Conservation (phyloP, 202 grass and related monocot species). For the Digitaria exilis region DNA sequence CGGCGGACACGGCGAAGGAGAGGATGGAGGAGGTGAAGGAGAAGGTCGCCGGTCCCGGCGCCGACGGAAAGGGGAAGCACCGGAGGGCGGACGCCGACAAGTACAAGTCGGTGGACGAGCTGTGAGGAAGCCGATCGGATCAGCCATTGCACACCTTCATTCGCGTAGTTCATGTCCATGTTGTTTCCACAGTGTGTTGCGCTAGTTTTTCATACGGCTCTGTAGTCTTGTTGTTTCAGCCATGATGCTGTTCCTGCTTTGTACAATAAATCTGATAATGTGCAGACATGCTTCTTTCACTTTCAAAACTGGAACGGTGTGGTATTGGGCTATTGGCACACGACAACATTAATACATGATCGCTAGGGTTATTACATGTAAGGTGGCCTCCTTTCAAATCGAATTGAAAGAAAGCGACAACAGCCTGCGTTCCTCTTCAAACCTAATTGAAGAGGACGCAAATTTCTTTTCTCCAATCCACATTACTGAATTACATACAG, state of each 20-base stretch:
- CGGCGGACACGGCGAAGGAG: slow-evolving; percentile 44
- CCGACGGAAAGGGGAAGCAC: slow-evolving; percentile 27
- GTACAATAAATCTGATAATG: background rate
- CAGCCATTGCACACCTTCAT: background rate
- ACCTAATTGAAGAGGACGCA: slow-evolving; percentile 32
- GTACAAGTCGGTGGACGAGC: slow-evolving; percentile 52
- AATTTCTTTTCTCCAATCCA: background rate
- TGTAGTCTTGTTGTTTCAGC: background rate
- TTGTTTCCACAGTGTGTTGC: slow-evolving; percentile 29
- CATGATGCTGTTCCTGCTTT: background rate
- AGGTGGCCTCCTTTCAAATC: slow-evolving; percentile 28
- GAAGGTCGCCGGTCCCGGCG: slow-evolving; percentile 26
- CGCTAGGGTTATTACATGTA: background rate
- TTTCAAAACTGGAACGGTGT: background rate
- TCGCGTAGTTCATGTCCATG: background rate
- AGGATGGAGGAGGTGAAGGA: slow-evolving; percentile 52
- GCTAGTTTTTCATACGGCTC: slow-evolving; percentile 13
- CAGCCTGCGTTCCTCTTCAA: background rate
- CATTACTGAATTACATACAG: slow-evolving; percentile 24
- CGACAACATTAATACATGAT: background rate
- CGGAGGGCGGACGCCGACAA: slow-evolving; percentile 37
- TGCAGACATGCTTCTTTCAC: background rate
- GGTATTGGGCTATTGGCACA: background rate
- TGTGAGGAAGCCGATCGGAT: slow-evolving; percentile 13
- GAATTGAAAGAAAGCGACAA: slow-evolving; percentile 35